Percentiles rank a stretch among this genome's conserved stretches.
These are phyloP conservation scores for Backusella liffmaniae DNA, from an alignment of 192 early-diverging fungal species.

Conservation along the genomic window DNA sequence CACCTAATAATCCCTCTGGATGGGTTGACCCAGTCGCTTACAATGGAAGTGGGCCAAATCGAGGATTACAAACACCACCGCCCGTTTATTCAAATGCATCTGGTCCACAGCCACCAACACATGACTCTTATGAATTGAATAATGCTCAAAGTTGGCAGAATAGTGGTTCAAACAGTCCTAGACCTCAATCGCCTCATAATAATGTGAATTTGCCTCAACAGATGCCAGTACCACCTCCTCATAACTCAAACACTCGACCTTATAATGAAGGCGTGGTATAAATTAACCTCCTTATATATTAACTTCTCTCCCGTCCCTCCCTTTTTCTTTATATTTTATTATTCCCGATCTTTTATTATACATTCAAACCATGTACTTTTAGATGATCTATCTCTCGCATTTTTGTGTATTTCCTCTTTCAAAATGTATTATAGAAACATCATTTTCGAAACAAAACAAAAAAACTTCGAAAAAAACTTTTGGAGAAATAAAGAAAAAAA, in stretches of 20 bases:
- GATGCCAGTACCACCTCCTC: neutral
- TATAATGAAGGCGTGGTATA: neutral
- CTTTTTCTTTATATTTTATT: neutral
- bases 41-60: constrained; percentile 6
- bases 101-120: neutral
- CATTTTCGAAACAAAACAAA: neutral
- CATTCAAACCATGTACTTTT: neutral
- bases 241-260: neutral
- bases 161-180: neutral
- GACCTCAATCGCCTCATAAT: neutral
- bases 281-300: neutral
- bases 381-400: neutral
- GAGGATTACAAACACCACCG: constrained; percentile 12
- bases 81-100: constrained; percentile 15
- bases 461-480: neutral
- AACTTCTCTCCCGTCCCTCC: neutral
- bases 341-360: constrained; percentile 1
- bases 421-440: constrained; percentile 1
- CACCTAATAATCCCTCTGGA: neutral
- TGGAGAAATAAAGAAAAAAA: neutral
- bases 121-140: constrained; percentile 9
- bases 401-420: neutral
- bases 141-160: neutral
- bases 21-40: constrained; percentile 22
- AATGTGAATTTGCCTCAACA: neutral